Percentiles rank a stretch among this genome's conserved stretches.
Evolutionary conservation across 257 asterid genomes (phyloP).

Genomic region (Petunia secreta): DNA sequence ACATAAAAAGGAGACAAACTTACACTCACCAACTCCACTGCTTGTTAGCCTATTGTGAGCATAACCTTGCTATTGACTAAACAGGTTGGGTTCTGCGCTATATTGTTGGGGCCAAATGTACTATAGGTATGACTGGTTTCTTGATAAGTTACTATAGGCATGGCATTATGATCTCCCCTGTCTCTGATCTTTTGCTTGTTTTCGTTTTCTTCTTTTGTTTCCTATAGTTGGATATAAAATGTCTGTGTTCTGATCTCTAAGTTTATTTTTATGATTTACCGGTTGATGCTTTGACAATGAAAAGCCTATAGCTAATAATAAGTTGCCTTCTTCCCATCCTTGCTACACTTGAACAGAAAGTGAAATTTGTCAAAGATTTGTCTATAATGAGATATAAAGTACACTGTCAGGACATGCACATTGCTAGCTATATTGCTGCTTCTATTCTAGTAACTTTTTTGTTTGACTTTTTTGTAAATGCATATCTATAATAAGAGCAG

Average conservation of each 20-base stretch:
- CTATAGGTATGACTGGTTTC: conserved; percentile 18
- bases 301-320: background rate
- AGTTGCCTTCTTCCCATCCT: too few species aligned
- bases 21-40: background rate
- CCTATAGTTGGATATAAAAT: background rate
- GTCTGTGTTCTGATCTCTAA: background rate
- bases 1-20: background rate
- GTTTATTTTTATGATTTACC: background rate
- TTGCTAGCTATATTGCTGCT: too few species aligned
- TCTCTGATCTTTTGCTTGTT: background rate
- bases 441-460: too few species aligned
- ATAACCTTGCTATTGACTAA: background rate
- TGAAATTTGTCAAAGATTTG: too few species aligned
- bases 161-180: background rate
- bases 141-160: background rate
- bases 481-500: too few species aligned
- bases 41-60: background rate
- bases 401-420: too few species aligned
- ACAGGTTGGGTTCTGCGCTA: background rate
- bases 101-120: background rate
- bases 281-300: background rate
- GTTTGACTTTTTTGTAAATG: too few species aligned
- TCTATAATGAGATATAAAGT: too few species aligned
- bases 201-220: background rate
- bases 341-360: background rate